Evolutionary conservation across 176 grass and related monocot genomes (phyloP), one percentile per base, ranked within the genome.

Genomic region (Carex cristatella): DNA sequence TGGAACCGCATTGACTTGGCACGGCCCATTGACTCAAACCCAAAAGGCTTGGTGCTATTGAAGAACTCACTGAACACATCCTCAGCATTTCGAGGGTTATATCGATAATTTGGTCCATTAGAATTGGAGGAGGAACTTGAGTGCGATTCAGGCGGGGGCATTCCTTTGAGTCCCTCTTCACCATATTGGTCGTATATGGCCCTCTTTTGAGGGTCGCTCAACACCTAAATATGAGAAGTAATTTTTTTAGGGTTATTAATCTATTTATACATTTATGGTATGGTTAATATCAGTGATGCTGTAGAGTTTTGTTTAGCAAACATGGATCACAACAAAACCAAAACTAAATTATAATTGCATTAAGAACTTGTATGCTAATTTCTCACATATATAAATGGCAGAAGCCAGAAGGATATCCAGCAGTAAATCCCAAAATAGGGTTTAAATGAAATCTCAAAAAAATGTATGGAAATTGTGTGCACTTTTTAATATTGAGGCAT

Each of bases 51-150:
- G 84, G 68, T 92, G 84, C 91, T 88, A 59, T 93, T 90, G 80
- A 98, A 98, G 78, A 94, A 94, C 79, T 99, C 96, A 9, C 88
- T 88, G n/a, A 99, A 95, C 14, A 99, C 90, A 7, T 99, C 97
- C 87, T 99, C 97, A 1, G 97, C 91, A 11, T 91, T 87, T 57
- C 90, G 89, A 92, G 97, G 93, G 81, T 99, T 95, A 81, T 94
- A 99, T 15, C 66, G 85, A 33, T 72, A 89, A 32, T 72, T 94
- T 53, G 79, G 16, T 28, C 88, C 79, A 37, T 84, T 86, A 23
- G 84, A 59, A 84, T 48, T 81, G 40, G 88, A 89, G 31, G 94
- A 91, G 7, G 89, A 57, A 62, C 88, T 79, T 63, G 87, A 80
- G n/a, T 88, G 83, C 3, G 93, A 89, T 23, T 77, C 86, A 61